phyloP scores from a whole-genome alignment of 768 basidiomycete genomes.

The Lyophyllum shimeji region DNA sequence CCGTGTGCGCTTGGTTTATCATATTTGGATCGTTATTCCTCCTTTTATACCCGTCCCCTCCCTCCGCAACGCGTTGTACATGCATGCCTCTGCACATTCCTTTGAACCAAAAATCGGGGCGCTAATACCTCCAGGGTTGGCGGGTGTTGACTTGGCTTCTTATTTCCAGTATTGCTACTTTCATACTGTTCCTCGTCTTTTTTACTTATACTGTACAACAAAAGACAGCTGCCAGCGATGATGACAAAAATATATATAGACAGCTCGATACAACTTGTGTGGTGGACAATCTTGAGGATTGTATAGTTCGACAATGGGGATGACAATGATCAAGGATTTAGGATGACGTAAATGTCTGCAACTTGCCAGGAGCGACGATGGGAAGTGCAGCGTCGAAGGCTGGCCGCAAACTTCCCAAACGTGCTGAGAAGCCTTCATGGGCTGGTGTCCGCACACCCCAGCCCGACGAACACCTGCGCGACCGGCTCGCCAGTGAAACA shows the following conservation, averaged over 20 bases:
- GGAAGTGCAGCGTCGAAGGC: constrained; percentile 63
- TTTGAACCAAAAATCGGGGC: constrained; percentile 25
- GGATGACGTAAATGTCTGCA: constrained; percentile 19
- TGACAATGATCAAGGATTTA: no score
- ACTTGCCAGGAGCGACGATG: constrained; percentile 37
- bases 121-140: constrained; percentile 18
- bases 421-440: constrained; percentile 44
- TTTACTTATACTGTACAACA: constrained; percentile 44
- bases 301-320: no score
- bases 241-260: constrained; percentile 29
- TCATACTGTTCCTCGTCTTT: constrained; percentile 27
- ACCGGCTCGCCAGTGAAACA: constrained; percentile 45
- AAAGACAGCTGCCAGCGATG: constrained; percentile 33
- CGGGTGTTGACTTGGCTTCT: constrained; percentile 36
- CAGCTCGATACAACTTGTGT: constrained; percentile 19
- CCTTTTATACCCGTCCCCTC: constrained; percentile 28
- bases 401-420: constrained; percentile 53
- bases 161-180: constrained; percentile 29
- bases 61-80: constrained; percentile 32
- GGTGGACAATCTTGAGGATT: background rate
- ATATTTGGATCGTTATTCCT: constrained; percentile 27
- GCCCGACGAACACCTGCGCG: constrained; percentile 17
- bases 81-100: constrained; percentile 33
- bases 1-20: constrained; percentile 36
- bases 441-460: constrained; percentile 42